Evolutionary conservation across 306 rosid genomes (phyloP).

Genomic region (Dryas alaskensis): DNA sequence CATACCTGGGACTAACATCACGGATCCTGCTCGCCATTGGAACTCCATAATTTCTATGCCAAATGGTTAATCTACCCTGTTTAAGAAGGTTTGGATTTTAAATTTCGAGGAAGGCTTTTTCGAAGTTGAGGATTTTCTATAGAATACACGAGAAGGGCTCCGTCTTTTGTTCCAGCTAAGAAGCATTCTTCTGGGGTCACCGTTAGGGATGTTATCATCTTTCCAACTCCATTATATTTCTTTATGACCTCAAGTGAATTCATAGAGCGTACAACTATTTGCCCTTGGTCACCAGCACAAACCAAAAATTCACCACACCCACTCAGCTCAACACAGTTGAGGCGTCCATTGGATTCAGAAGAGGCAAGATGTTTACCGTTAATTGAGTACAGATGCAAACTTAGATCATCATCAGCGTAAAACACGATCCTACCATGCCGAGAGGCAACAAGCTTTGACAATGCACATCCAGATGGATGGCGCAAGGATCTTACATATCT

Average conservation of each 20-base stretch:
- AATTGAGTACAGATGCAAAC: slow-evolving; percentile 85
- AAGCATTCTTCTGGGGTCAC: slow-evolving; percentile 94
- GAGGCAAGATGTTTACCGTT: slow-evolving; percentile 94
- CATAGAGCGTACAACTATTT: slow-evolving; percentile 89
- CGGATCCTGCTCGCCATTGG: slow-evolving; percentile 31
- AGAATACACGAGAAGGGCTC: slow-evolving; percentile 85
- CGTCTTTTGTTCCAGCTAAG: slow-evolving; percentile 93
- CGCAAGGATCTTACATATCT: slow-evolving; percentile 84
- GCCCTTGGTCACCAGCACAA: slow-evolving; percentile 97
- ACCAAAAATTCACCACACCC: slow-evolving; percentile 89
- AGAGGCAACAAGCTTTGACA: slow-evolving; percentile 87
- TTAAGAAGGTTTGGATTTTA: slow-evolving; percentile 46
- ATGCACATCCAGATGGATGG: slow-evolving; percentile 82
- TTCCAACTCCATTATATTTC: slow-evolving; percentile 79
- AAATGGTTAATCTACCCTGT: slow-evolving; percentile 31
- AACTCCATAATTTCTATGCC: slow-evolving; percentile 28
- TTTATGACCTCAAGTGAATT: slow-evolving; percentile 79
- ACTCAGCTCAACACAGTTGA: slow-evolving; percentile 79
- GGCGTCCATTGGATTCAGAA: slow-evolving; percentile 91
- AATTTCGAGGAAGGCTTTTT: slow-evolving; percentile 51
- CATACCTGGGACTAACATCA: slow-evolving; percentile 55
- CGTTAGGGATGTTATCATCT: slow-evolving; percentile 70
- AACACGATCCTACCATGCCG: slow-evolving; percentile 75
- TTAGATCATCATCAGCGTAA: slow-evolving; percentile 94
- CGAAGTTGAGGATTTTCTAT: slow-evolving; percentile 83